A percentile compares a stretch with the other conserved stretches of the same genome.
These are phyloP conservation scores for Corylus heterophylla DNA, from an alignment of 306 rosid species.

Conservation along the genomic window DNA sequence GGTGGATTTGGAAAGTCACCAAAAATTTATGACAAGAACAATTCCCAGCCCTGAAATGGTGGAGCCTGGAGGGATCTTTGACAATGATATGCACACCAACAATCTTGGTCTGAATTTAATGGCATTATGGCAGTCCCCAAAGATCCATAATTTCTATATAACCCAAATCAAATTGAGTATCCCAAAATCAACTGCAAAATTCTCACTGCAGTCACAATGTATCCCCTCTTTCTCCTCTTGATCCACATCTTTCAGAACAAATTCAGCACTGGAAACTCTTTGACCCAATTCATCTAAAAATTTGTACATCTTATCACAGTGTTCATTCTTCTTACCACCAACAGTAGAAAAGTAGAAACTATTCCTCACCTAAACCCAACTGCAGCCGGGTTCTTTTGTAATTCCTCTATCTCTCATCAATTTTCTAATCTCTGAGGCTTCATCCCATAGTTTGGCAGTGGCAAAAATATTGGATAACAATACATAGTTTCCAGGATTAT, in stretches of 20 bases:
- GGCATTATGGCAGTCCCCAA: constrained; percentile 58
- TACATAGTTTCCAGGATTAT: constrained; percentile 53
- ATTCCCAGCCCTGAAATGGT: constrained; percentile 47
- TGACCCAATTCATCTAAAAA: constrained; percentile 42
- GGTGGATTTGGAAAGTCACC: constrained; percentile 39
- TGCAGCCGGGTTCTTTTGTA: constrained; percentile 56
- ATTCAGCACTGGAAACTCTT: constrained; percentile 49
- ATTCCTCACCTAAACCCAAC: constrained; percentile 60
- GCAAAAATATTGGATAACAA: constrained; percentile 44
- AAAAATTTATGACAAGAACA: constrained; percentile 55
- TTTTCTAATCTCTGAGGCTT: constrained; percentile 54
- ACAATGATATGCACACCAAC: constrained; percentile 50
- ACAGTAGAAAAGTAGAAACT: constrained; percentile 48
- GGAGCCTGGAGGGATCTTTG: constrained; percentile 56
- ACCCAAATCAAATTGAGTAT: constrained; percentile 48
- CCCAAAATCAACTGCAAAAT: constrained; percentile 58
- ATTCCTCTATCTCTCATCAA: constrained; percentile 56
- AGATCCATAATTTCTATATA: constrained; percentile 58
- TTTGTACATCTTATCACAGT: constrained; percentile 31
- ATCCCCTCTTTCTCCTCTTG: constrained; percentile 50
- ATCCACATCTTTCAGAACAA: constrained; percentile 59
- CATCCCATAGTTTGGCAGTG: constrained; percentile 54
- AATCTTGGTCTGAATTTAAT: constrained; percentile 50
- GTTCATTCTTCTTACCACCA: constrained; percentile 47
- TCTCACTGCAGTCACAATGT: constrained; percentile 55